Evolutionary conservation across 2,329 filamentous ascomycete genomes (phyloP).

Genomic region (Westerdykella ornata): DNA sequence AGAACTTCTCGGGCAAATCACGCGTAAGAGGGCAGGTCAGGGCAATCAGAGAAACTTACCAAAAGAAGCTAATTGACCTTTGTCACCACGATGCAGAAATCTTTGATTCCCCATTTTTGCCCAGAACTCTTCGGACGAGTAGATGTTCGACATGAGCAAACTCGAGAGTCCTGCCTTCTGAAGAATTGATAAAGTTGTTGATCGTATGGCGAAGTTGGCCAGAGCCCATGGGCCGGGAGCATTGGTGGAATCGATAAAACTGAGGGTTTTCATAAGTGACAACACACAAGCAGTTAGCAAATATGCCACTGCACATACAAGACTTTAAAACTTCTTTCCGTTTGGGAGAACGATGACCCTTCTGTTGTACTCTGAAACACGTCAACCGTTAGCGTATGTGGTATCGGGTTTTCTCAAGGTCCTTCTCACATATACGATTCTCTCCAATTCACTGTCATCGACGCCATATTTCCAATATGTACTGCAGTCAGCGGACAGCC

Average conservation of each 20-base stretch:
- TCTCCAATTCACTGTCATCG: constrained; percentile 5
- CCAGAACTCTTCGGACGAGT: constrained; percentile 12
- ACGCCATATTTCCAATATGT: background rate
- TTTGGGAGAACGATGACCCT: background rate
- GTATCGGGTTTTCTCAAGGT: background rate
- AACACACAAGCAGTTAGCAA: too few relatives aligned
- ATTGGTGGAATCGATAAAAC: constrained; percentile 13
- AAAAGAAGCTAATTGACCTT: constrained; percentile 8
- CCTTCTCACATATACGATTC: constrained; percentile 5
- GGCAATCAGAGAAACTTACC: constrained; percentile 6
- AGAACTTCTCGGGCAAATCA: background rate
- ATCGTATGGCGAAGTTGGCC: constrained; percentile 15
- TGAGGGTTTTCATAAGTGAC: background rate
- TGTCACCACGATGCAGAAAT: constrained; percentile 4
- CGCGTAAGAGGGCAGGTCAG: too few relatives aligned
- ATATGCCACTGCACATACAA: constrained; percentile 5
- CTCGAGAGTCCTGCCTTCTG: constrained; percentile 11
- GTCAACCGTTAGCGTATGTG: background rate
- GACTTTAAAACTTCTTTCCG: background rate
- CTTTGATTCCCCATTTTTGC: constrained; percentile 22
- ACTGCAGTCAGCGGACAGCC: too few relatives aligned
- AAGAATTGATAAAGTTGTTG: constrained; percentile 7
- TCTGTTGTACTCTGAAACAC: background rate
- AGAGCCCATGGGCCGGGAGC: constrained; percentile 11
- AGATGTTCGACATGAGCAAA: constrained; percentile 12